phyloP scores from a whole-genome alignment of 2,329 filamentous ascomycete species.

The Rhytidhysteron rufulum region DNA sequence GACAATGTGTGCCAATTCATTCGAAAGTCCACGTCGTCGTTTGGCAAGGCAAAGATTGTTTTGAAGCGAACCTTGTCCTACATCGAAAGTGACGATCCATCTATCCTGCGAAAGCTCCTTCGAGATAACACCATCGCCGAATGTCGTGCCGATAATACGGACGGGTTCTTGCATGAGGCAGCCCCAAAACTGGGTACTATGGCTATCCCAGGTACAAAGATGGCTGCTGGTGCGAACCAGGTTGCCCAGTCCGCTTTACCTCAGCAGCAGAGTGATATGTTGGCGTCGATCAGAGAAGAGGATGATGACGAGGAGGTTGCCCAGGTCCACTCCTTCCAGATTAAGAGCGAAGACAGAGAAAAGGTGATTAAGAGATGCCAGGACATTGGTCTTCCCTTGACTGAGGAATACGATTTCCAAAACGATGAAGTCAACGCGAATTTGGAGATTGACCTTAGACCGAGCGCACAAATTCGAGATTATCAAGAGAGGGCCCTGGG shows the following conservation, averaged over 20 bases:
- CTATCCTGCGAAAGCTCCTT: constrained; percentile 81
- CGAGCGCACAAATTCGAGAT: constrained; percentile 81
- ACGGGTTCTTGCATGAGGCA: constrained; percentile 71
- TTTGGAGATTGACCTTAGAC: constrained; percentile 88
- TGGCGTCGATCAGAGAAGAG: constrained; percentile 60
- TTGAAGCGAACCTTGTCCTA: constrained; percentile 93
- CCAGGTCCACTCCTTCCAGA: constrained; percentile 90
- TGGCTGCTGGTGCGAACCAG: constrained; percentile 83
- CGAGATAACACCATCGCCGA: constrained; percentile 78
- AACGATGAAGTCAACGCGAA: constrained; percentile 87
- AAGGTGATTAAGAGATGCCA: constrained; percentile 85
- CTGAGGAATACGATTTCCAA: constrained; percentile 96
- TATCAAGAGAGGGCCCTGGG: constrained; percentile 97
- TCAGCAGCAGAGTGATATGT: constrained; percentile 55
- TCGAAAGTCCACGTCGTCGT: constrained; percentile 79
- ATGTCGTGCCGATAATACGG: constrained; percentile 69
- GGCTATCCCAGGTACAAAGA: constrained; percentile 91
- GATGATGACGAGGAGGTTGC: constrained; percentile 86
- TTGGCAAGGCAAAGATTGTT: constrained; percentile 93
- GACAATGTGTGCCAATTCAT: constrained; percentile 77
- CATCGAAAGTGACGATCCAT: constrained; percentile 84
- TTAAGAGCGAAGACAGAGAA: constrained; percentile 77
- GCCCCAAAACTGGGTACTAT: constrained; percentile 83
- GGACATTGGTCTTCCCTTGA: constrained; percentile 77
- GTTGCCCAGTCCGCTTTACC: constrained; percentile 44